Evolutionary conservation across 305 asterid species (phyloP).

Genomic region (Fraxinus ornus): DNA sequence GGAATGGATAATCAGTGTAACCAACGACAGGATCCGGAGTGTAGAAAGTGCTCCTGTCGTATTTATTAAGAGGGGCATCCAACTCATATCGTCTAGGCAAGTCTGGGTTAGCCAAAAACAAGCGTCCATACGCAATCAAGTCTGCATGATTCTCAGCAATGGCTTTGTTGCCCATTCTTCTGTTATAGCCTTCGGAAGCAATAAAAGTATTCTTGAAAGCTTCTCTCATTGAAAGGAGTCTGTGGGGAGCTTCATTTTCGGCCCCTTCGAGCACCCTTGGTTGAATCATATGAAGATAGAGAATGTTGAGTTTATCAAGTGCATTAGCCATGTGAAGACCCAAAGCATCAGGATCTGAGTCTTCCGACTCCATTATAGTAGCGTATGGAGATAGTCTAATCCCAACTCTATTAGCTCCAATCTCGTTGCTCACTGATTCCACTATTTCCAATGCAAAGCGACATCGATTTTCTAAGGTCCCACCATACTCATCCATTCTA

Average conservation of each 20-base stretch:
- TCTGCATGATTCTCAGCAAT: slow-evolving; percentile 30
- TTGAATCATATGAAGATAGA: slow-evolving; percentile 29
- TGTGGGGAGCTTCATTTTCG: slow-evolving; percentile 11
- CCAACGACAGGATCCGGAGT: slow-evolving; percentile 44
- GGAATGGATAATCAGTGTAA: slow-evolving; percentile 56
- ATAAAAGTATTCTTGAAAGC: slow-evolving; percentile 32
- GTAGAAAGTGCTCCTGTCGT: slow-evolving; percentile 40
- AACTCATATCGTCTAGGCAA: slow-evolving; percentile 37
- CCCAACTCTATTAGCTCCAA: slow-evolving; percentile 28
- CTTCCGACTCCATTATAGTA: neutral
- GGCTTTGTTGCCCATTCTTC: slow-evolving; percentile 33
- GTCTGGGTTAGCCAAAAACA: slow-evolving; percentile 55
- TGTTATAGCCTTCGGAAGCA: slow-evolving; percentile 29
- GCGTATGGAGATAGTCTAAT: slow-evolving; percentile 22
- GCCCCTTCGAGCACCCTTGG: slow-evolving; percentile 16
- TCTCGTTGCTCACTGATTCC: slow-evolving; percentile 25
- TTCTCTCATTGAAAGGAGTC: slow-evolving; percentile 21
- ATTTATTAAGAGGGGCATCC: slow-evolving; percentile 37
- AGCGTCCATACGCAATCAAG: slow-evolving; percentile 42
- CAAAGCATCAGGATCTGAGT: slow-evolving; percentile 33
- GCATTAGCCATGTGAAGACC: slow-evolving; percentile 30
- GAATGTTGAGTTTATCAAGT: slow-evolving; percentile 22
- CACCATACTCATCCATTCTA: slow-evolving; percentile 30
- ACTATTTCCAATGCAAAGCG: slow-evolving; percentile 29
- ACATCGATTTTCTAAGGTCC: slow-evolving; percentile 33